phyloP scores from a whole-genome alignment of 129 eudicot species.

The Tagetes patula region DNA sequence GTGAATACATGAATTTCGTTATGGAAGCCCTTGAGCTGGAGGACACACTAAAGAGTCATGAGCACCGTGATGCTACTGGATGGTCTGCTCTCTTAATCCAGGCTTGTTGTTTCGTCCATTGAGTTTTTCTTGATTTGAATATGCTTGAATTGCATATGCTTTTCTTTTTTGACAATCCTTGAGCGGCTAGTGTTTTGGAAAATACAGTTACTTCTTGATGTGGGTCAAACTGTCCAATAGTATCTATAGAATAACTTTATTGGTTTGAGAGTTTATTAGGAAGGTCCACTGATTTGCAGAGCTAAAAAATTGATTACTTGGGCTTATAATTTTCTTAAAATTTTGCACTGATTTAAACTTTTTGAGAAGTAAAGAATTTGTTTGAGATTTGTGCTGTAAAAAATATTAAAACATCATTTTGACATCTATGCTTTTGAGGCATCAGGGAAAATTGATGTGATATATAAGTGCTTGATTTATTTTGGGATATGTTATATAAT shows the following conservation, averaged over 20 bases:
- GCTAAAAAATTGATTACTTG: not conserved
- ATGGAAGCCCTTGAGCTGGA: constrained; percentile 87
- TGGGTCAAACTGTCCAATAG: not conserved
- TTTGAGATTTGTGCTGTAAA: not conserved
- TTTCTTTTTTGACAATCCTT: not conserved
- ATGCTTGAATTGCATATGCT: not conserved
- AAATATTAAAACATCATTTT: not conserved
- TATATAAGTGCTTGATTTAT: not conserved
- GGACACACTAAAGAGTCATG: constrained; percentile 82
- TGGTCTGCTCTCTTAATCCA: constrained; percentile 61
- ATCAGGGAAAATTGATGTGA: not conserved
- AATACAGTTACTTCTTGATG: not conserved
- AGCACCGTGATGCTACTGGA: constrained; percentile 63
- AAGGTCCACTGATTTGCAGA: not conserved
- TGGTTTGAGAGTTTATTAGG: not conserved
- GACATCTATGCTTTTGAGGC: not conserved
- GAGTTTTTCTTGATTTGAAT: constrained; percentile 24
- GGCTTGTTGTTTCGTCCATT: constrained; percentile 33
- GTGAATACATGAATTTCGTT: constrained; percentile 81
- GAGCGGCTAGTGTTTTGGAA: not conserved
- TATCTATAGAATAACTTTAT: not conserved
- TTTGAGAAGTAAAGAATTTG: not conserved
- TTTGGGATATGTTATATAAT: not conserved
- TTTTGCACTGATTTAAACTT: too few species aligned
- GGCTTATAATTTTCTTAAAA: too few species aligned